Base-by-base conservation (phyloP, 768 basidiomycete species). In the Trametes gibbosa region DNA sequence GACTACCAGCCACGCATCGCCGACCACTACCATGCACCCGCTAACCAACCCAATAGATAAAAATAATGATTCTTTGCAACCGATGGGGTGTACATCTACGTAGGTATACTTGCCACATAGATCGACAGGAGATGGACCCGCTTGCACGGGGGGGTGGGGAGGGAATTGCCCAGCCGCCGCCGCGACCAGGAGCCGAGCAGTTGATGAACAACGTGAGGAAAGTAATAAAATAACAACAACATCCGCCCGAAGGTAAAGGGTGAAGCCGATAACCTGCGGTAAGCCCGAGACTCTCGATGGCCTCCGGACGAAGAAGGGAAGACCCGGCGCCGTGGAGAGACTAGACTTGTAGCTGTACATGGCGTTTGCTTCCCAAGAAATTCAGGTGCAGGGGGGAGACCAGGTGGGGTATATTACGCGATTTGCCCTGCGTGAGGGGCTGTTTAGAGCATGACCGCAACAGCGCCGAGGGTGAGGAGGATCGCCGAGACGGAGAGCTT, bases 401-500 rank as follows among this genome's bases (percentile, higher is more conserved):
- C 43, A 40, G 37, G 19, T 42, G 51, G 47, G 50, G 61, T 56
- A 56, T 62, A 62, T 53, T 43, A 43, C 46, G 61, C 61, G 55
- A 23, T 50, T 47, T 24, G 32, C 55, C 61, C 61, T 16, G 61
- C 61, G 61, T 32, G 25, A 34, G 45, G 51, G 46, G 24, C n/a
- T 27, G 56, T 58, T 62, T 62, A 62, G 57, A 63, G 45, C 34
- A 55, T 48, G 43, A 75, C 65, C 55, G 65, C 45, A 48, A 66
- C 42, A 19, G 66, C 67, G 21, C 67, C 60, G 29, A 68, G 23
- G 21, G 63, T 64, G 21, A 66, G 62, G 23, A 72, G 34, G 34
- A 74, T 46, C 10, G 72, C 58, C 19, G 68, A 29, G 27, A 56
- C 53, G 35, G 58, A 53, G 57, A 74, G 49, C 24, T 64, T 69